Base-by-base conservation (phyloP, 495 filamentous ascomycete genomes). In the Podospora didyma region DNA sequence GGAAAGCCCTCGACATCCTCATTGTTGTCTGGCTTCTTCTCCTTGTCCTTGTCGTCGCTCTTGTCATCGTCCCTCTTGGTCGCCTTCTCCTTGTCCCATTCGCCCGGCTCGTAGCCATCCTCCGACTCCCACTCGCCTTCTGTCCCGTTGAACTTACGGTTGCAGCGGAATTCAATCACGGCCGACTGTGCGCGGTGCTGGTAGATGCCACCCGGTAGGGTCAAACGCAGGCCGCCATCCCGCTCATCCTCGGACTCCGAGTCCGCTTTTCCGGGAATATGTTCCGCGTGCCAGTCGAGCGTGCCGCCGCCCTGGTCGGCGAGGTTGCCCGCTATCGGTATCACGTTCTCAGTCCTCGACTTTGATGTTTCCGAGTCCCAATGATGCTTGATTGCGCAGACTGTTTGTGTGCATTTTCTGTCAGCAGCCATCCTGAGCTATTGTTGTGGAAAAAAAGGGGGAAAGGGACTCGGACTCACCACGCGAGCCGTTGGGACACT, bases 151-250 rank as follows among this genome's bases (percentile, higher is more conserved):
- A 81, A 71, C 4, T 84, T 78, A 24, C 69, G 73, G 62, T 94
- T 85, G 69, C 94, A 98, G 34, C 89, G 53, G 57, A 97, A 92
- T 60, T 97, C 90, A 22, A 97, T 81, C 7, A 95, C 74, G 4
- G 90, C 89, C 53, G 76, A 76, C 57, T 91, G 86, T 49, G 78
- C 63, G 49, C 80, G 72, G 49, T 76, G 69, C 53, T 82, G 75
- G 60, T 83, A 86, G 47, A 74, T 3, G 89, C 72, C 9, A 86
- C 89, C 4, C 92, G 83, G 73, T 22, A 97, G 69, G 61, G 86
- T 82, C 0, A 96, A 60, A 17, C 79, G 77, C 11, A 97, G 56
- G 0, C 94, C 94, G 44, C 16, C 16, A 77, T 82, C 94, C 45
- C n/a, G n/a, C n/a, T n/a, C n/a, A n/a, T n/a, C n/a, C n/a, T n/a